Evolutionary conservation across 2,329 filamentous ascomycete species (phyloP).

Genomic region (Fusarium sp.): DNA sequence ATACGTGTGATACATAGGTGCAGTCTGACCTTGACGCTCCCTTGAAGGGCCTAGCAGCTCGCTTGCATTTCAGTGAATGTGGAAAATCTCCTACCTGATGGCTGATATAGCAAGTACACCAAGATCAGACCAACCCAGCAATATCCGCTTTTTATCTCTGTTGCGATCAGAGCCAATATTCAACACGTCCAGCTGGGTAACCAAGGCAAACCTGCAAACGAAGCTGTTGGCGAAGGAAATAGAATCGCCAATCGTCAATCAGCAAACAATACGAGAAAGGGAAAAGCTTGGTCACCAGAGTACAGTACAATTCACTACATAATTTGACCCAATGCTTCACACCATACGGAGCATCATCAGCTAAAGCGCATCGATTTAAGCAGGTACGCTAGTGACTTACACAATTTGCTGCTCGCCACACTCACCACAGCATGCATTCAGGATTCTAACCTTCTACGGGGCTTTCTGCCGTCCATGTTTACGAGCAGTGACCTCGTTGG

Average conservation of each 20-base stretch:
- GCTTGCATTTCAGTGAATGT: conserved; percentile 1
- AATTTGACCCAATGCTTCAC: conserved; percentile 18
- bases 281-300: conserved; percentile 22
- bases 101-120: conserved; percentile 6
- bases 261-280: conserved; percentile 39
- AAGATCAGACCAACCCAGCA: background rate
- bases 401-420: conserved; percentile 28
- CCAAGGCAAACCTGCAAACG: conserved; percentile 13
- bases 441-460: conserved; percentile 24
- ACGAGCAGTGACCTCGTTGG: conserved; percentile 35
- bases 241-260: conserved; percentile 21
- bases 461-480: conserved; percentile 32
- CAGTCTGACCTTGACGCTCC: conserved; percentile 20
- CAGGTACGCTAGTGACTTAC: conserved; percentile 19
- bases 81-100: background rate
- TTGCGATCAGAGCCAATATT: background rate
- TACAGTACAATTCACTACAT: conserved; percentile 4
- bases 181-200: conserved; percentile 1
- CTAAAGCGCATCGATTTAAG: conserved; percentile 27
- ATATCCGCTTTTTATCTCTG: background rate
- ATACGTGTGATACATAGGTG: conserved; percentile 29
- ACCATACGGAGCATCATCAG: conserved; percentile 18
- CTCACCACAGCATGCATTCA: conserved; percentile 17
- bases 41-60: conserved; percentile 22
- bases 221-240: conserved; percentile 35